Conservation (phyloP, 2,329 filamentous ascomycete genomes). For the Epichloe sp. region DNA sequence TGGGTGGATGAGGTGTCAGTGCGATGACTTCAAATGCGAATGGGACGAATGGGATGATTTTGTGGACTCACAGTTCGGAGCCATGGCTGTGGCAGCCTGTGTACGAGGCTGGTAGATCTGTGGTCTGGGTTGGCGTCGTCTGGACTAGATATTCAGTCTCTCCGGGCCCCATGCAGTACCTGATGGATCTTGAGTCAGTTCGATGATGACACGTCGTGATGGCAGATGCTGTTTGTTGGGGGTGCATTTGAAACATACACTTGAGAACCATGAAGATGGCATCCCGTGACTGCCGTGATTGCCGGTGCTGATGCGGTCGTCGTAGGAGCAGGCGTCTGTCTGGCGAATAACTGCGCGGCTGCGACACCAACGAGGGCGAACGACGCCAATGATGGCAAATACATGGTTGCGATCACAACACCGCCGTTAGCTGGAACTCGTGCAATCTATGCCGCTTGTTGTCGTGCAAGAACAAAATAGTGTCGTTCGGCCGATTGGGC, state of each 20-base stretch:
- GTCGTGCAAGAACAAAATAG: background rate
- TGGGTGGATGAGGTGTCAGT: conserved; percentile 15
- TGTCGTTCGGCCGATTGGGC: background rate
- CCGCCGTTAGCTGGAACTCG: background rate
- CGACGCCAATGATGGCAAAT: background rate
- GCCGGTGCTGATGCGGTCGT: conserved; percentile 10
- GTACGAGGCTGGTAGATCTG: conserved; percentile 44
- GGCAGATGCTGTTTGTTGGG: background rate
- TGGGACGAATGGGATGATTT: background rate
- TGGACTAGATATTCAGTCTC: conserved; percentile 29
- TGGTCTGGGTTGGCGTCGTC: conserved; percentile 38
- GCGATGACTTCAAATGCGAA: conserved; percentile 3
- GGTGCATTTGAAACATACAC: conserved; percentile 17
- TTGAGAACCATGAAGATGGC: conserved; percentile 27
- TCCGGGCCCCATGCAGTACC: conserved; percentile 29
- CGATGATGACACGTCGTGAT: background rate
- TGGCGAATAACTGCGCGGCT: conserved; percentile 13
- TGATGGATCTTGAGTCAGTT: conserved; percentile 11
- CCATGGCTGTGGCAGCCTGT: conserved; percentile 54
- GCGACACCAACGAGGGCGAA: conserved; percentile 4
- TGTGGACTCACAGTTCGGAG: conserved; percentile 31
- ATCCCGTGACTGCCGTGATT: conserved; percentile 26
- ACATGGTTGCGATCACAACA: background rate
- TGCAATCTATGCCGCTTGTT: background rate
- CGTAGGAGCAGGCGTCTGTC: conserved; percentile 20